phyloP scores from a whole-genome alignment of 306 rosid genomes.

The Lathyrus oleraceus region DNA sequence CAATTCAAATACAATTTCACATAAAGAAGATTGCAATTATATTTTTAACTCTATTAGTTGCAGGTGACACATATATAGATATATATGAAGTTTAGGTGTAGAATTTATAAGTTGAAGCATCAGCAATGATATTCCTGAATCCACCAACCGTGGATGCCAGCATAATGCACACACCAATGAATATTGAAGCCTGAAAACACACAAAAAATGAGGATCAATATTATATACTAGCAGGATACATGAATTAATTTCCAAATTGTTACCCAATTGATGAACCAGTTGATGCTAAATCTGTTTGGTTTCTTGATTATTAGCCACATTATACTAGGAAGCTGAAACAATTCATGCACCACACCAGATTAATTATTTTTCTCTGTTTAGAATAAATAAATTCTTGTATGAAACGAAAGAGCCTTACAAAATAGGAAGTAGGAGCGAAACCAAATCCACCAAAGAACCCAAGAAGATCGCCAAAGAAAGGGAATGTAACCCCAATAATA shows the following conservation, averaged over 20 bases:
- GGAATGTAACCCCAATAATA: conserved; percentile 74
- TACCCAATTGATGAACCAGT: conserved; percentile 96
- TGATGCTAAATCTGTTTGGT: conserved; percentile 74
- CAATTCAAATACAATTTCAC: too few species aligned
- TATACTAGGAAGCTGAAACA: conserved; percentile 78
- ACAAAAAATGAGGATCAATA: background rate
- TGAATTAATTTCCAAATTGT: background rate
- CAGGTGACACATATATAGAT: background rate
- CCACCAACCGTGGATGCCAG: conserved; percentile 92
- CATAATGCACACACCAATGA: conserved; percentile 79
- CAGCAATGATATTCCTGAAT: conserved; percentile 70
- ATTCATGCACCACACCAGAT: background rate
- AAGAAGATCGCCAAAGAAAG: conserved; percentile 95
- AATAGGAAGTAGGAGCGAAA: conserved; percentile 84
- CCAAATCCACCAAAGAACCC: conserved; percentile 98
- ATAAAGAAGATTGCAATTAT: too few species aligned
- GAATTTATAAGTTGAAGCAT: conserved; percentile 85
- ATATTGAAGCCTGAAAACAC: conserved; percentile 60
- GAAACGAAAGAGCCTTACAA: conserved; percentile 47
- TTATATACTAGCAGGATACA: background rate
- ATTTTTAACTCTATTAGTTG: background rate
- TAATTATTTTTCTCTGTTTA: background rate
- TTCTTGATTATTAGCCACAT: conserved; percentile 92
- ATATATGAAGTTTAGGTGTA: conserved; percentile 61
- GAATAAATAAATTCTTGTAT: background rate